Conservation (phyloP, 805 yeast genomes). For the Teunomyces cretensis region DNA sequence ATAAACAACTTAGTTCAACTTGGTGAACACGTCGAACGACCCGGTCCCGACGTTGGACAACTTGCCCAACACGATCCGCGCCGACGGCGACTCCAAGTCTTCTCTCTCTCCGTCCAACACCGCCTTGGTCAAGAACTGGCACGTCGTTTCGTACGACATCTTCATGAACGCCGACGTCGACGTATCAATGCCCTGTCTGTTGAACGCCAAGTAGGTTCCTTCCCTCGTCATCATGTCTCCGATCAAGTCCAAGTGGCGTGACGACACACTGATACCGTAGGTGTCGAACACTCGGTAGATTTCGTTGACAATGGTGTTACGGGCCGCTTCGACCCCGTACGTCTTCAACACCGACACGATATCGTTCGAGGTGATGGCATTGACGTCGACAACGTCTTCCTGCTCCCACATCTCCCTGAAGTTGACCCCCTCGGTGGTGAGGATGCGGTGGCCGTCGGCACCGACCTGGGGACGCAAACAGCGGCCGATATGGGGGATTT, state of each 20-base stretch:
- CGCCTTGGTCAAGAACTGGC: constrained; percentile 95
- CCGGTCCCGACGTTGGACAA: constrained; percentile 94
- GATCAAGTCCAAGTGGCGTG: constrained; percentile 92
- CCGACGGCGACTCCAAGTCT: constrained; percentile 85
- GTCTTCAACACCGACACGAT: constrained; percentile 84
- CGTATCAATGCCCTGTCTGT: constrained; percentile 97
- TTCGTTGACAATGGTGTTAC: constrained; percentile 95
- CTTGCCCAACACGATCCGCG: constrained; percentile 90
- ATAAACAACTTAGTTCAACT: constrained; percentile 33
- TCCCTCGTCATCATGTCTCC: constrained; percentile 99
- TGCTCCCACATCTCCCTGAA: constrained; percentile 98
- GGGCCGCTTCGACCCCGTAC: constrained; percentile 98
- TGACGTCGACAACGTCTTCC: constrained; percentile 86
- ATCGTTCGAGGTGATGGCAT: constrained; percentile 89
- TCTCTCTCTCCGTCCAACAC: constrained; percentile 91
- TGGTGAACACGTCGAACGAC: constrained; percentile 75
- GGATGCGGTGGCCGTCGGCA: constrained; percentile 63
- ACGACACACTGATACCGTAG: constrained; percentile 89
- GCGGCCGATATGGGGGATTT: constrained; percentile 87
- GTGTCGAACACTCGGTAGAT: constrained; percentile 94
- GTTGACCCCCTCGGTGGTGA: constrained; percentile 97
- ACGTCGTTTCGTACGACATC: constrained; percentile 98
- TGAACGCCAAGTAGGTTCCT: constrained; percentile 94
- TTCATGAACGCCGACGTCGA: constrained; percentile 95
- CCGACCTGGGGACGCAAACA: constrained; percentile 76